Base-by-base conservation (phyloP, 176 grass and related monocot species). In the Aegilops speltoides region DNA sequence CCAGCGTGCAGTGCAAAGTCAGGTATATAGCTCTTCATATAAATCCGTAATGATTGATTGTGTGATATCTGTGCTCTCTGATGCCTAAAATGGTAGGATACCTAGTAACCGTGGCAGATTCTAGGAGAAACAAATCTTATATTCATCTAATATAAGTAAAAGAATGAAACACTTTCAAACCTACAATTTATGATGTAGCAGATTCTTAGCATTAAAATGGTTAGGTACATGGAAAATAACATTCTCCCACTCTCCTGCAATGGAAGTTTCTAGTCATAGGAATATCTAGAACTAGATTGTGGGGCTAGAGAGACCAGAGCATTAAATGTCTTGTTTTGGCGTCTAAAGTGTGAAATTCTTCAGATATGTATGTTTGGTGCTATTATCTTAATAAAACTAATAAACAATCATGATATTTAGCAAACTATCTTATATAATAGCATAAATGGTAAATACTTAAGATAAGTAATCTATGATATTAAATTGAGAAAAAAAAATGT, bases 1-100 rank as follows among this genome's bases (percentile, higher is more conserved):
- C 25, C 96, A 98, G 54, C 92, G 92, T 71, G 96, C 96, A 22
- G 96, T 98, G 8, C 91, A 89, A 83, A 98, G 93, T 46, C 95
- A 98, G 93, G 95, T 93, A 91, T 50, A 46, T 13, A 26, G 64
- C 65, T 86, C 66, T 71, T 43, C 14, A 2, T 45, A 43, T 38
- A 26, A 63, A 19, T 64, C 59, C 38, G 6, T 59, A 80, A 43
- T 59, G 25, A 45, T 80, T 43, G 12, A 3, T 68, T 11, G 4
- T 45, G 22, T 12, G 16, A 67, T 54, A 8, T 10, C 13, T 8
- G 34, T 76, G 46, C 50, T 70, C 61, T 86, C 26, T 52, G 11
- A 31, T 74, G 62, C n/a, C 63, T 76, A 63, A 46, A 84, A 29
- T 57, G 29, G 22, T 76, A 41, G 64, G 37, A 63, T 83, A 52